phyloP scores from a whole-genome alignment of 805 yeast species.

The Yamadazyma phyllophila region DNA sequence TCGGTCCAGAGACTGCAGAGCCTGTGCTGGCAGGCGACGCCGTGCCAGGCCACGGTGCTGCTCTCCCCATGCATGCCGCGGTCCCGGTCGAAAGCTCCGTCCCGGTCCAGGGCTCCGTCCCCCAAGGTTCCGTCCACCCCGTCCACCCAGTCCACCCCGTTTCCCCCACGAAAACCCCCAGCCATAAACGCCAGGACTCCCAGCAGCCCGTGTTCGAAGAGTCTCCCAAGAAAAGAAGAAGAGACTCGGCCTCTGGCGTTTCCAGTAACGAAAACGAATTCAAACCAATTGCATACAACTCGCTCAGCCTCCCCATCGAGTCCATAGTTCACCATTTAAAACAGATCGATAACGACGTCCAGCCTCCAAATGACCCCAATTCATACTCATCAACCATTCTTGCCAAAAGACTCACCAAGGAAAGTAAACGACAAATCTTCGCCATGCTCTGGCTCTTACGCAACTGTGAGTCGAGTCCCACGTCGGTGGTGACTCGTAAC shows the following conservation, averaged over 20 bases:
- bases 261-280: conserved; percentile 21
- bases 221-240: conserved; percentile 7
- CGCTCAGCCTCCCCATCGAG: conserved; percentile 34
- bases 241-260: not conserved
- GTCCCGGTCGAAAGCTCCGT: not conserved
- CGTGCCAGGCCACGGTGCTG: not conserved
- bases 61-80: not conserved
- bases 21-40: not conserved
- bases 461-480: conserved; percentile 52
- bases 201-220: conserved; percentile 7
- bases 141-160: not conserved
- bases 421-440: conserved; percentile 69
- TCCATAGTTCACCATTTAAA: conserved; percentile 46
- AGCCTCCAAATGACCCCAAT: not conserved
- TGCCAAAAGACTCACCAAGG: conserved; percentile 27
- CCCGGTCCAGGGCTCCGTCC: not conserved
- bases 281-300: conserved; percentile 35
- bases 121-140: not conserved
- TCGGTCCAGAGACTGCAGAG: not conserved
- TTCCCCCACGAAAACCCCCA: not conserved
- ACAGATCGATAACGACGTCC: conserved; percentile 32
- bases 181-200: conserved; percentile 7
- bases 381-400: conserved; percentile 8
- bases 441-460: conserved; percentile 80
- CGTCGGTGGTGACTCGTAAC: conserved; percentile 44